These are phyloP conservation scores for Leccinum barrowsii DNA, from an alignment of 768 basidiomycete species.

Conservation along the genomic window DNA sequence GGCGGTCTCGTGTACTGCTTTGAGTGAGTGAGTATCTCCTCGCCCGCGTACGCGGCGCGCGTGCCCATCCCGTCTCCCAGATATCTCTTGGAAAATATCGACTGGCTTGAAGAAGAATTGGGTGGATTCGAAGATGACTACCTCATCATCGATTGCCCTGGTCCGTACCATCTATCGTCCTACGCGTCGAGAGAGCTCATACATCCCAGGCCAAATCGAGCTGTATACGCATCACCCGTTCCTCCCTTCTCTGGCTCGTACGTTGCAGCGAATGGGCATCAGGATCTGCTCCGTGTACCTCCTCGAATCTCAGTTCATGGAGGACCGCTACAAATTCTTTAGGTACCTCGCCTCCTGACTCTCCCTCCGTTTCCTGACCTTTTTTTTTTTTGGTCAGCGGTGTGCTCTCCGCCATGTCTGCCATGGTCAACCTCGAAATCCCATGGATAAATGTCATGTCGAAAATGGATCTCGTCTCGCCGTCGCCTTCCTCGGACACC, in stretches of 20 bases:
- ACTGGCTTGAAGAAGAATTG: conserved; percentile 96
- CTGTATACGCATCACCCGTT: conserved; percentile 98
- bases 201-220: conserved; percentile 83
- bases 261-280: conserved; percentile 72
- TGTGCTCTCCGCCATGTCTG: conserved; percentile 96
- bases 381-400: conserved; percentile 48
- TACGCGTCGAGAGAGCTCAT: conserved; percentile 4
- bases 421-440: conserved; percentile 96
- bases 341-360: conserved; percentile 44
- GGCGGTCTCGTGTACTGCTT: conserved; percentile 98
- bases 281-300: conserved; percentile 88
- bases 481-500: conserved; percentile 28
- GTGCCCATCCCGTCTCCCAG: conserved; percentile 38
- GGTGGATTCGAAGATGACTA: conserved; percentile 97
- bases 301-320: conserved; percentile 99
- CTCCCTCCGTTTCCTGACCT: conserved; percentile 2
- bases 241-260: conserved; percentile 83
- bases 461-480: conserved; percentile 95
- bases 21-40: conserved; percentile 77
- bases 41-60: background rate
- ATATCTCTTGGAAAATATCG: conserved; percentile 94
- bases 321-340: conserved; percentile 98
- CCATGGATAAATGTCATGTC: conserved; percentile 99
- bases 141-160: conserved; percentile 88
- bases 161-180: conserved; percentile 36